Evolutionary conservation across 192 early-diverging fungal genomes (phyloP).

Genomic region (Linderina pennispora): DNA sequence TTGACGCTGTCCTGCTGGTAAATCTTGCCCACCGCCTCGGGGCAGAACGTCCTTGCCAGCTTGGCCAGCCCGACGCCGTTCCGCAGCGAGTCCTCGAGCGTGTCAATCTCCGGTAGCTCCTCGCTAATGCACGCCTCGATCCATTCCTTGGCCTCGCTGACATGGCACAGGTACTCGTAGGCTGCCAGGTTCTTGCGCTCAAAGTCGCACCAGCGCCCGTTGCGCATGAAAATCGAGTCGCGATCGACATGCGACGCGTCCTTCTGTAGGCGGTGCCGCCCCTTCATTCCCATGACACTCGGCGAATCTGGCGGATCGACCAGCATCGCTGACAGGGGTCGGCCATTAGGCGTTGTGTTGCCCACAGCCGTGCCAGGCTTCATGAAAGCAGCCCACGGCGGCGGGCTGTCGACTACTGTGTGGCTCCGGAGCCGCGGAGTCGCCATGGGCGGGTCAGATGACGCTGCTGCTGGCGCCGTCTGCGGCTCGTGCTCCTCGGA

Average conservation of each 20-base stretch:
- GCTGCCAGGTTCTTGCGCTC: conserved; percentile 84
- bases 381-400: conserved; percentile 14
- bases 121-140: conserved; percentile 89
- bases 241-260: conserved; percentile 16
- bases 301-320: conserved; percentile 46
- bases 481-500: conserved; percentile 12
- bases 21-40: conserved; percentile 78
- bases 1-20: conserved; percentile 56
- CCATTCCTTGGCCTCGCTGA: conserved; percentile 99
- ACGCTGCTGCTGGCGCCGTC: conserved; percentile 19
- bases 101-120: conserved; percentile 67
- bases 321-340: conserved; percentile 32
- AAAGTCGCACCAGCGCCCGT: conserved; percentile 78
- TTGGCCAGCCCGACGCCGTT: conserved; percentile 92
- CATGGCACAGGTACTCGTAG: conserved; percentile 99
- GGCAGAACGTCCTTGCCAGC: conserved; percentile 77
- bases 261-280: conserved; percentile 44
- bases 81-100: conserved; percentile 84
- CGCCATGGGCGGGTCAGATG: not conserved
- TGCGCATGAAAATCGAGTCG: conserved; percentile 15
- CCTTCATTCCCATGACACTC: conserved; percentile 41
- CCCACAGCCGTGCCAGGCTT: not conserved
- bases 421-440: conserved; percentile 31
- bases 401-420: conserved; percentile 23
- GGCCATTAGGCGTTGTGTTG: conserved; percentile 10